Evolutionary conservation across 108 stramenopile species (phyloP).

Genomic region (Nannochloropsis oceanica): DNA sequence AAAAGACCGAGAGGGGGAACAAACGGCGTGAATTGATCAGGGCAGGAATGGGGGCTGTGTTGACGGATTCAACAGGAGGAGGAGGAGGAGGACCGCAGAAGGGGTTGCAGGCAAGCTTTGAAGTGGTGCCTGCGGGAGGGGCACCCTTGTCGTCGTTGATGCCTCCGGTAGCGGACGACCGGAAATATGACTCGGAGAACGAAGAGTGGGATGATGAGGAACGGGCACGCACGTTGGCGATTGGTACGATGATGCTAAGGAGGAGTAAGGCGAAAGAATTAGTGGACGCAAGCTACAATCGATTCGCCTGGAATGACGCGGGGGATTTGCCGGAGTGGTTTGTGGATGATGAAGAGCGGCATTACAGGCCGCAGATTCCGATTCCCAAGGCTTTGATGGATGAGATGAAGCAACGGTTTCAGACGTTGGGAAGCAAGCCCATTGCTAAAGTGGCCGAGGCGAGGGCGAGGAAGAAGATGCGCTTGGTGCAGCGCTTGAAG

Average conservation of each 20-base stretch:
- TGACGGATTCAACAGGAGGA: background rate
- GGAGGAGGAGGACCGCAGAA: background rate
- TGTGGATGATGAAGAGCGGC: slow-evolving; percentile 79
- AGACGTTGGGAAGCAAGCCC: slow-evolving; percentile 67
- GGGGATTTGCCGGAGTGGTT: slow-evolving; percentile 93
- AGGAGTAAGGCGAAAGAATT: slow-evolving; percentile 79
- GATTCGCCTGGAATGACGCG: slow-evolving; percentile 96
- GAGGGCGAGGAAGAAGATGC: slow-evolving; percentile 74
- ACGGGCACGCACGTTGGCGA: slow-evolving; percentile 68
- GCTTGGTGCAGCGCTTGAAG: slow-evolving; percentile 58
- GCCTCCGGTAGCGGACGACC: slow-evolving; percentile 54
- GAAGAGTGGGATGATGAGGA: slow-evolving; percentile 98
- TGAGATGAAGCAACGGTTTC: slow-evolving; percentile 80
- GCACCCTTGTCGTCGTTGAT: background rate
- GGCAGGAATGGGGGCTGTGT: background rate
- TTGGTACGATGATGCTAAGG: slow-evolving; percentile 92
- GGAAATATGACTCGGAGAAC: slow-evolving; percentile 75
- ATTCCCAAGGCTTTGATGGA: slow-evolving; percentile 70
- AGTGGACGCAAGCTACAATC: slow-evolving; percentile 97
- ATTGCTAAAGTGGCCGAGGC: slow-evolving; percentile 99
- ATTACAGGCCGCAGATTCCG: slow-evolving; percentile 93
- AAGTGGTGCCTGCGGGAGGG: slow-evolving; percentile 20
- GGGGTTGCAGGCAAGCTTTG: slow-evolving; percentile 14
- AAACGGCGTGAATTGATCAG: slow-evolving; percentile 51
- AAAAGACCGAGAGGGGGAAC: slow-evolving; percentile 7